Evolutionary conservation across 352 stramenopile genomes (phyloP).

Genomic region (Peronospora destructor): DNA sequence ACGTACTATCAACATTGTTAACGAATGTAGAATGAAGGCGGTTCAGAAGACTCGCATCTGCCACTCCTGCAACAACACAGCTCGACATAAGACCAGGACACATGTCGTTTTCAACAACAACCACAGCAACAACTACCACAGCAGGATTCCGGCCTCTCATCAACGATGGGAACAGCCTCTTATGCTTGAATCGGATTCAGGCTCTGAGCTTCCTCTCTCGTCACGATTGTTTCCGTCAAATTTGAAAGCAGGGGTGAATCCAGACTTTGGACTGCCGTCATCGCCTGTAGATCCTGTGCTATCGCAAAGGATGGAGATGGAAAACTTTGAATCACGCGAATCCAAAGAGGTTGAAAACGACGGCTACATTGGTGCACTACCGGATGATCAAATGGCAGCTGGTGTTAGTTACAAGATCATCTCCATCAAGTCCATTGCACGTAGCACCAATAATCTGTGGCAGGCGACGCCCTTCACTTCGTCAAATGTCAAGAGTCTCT

Average conservation of each 20-base stretch:
- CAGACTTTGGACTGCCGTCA: conserved; percentile 12
- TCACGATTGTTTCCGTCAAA: conserved; percentile 9
- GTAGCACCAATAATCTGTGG: conserved; percentile 23
- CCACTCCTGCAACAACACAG: conserved; percentile 56
- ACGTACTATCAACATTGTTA: conserved; percentile 33
- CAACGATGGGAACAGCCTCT: conserved; percentile 20
- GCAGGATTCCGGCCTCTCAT: conserved; percentile 15
- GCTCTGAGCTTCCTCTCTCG: conserved; percentile 10
- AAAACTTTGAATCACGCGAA: conserved; percentile 15
- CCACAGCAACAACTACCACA: conserved; percentile 4
- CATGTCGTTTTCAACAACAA: conserved; percentile 26
- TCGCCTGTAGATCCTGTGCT: conserved; percentile 10
- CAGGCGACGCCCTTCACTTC: conserved; percentile 7
- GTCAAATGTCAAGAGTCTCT: conserved; percentile 13
- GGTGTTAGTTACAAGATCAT: conserved; percentile 40
- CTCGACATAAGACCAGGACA: conserved; percentile 29
- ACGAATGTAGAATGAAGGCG: conserved; percentile 27
- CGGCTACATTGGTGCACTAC: conserved; percentile 25
- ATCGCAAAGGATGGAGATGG: conserved; percentile 11
- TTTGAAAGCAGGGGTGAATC: conserved; percentile 13
- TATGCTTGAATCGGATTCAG: conserved; percentile 10
- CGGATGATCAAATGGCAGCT: conserved; percentile 17
- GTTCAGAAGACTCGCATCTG: conserved; percentile 58
- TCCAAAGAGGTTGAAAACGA: conserved; percentile 19
- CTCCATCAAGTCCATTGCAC: conserved; percentile 47